Evolutionary conservation across 192 early-diverging fungal genomes (phyloP), one percentile per base, ranked within the genome.

Genomic region (Coemansia sp.): DNA sequence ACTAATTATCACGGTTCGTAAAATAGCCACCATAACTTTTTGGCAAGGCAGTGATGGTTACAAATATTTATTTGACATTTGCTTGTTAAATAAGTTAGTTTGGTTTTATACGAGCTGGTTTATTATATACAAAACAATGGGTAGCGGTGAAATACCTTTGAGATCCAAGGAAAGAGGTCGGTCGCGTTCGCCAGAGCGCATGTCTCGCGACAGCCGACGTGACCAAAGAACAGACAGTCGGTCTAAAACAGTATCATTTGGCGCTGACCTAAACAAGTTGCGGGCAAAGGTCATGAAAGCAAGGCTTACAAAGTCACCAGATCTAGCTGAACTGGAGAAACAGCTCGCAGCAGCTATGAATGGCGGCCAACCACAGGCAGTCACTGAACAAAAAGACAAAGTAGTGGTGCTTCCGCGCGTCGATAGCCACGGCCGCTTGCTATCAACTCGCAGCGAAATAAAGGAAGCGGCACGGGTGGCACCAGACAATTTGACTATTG

Each of bases 211-310:
- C 41, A 14, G 23, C 13, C 23, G 39, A 22, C 50, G 51, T 35
- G 24, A 45, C 2, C 23, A 41, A 27, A 19, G 13, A 8, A 22
- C 20, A 12, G 51, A 41, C 9, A 9, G 20, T 13, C 27, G 61
- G 9, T 11, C 61, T 12, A 29, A 22, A 10, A 51, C 53, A 16
- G n/a, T 41, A 4, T 43, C 64, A 27, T 68, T 52, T 41, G 60
- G 61, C 29, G 55, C 48, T 52, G 87, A 96, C 53, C 74, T 98
- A 16, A 98, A 98, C 83, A 94, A 89, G 58, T 75, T 98, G 43
- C 85, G 88, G 29, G 86, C 94, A 2, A 86, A 89, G 38, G 84
- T 92, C 47, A 66, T 98, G 16, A 90, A 93, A 50, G 94, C 94
- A 4, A 86, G 81, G 39, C 65, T 98, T 54, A 84, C 87, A 76